A percentile compares a stretch with the other conserved stretches of the same genome.
Conservation (phyloP, 306 rosid species). For the Ormosia semicastrata region DNA sequence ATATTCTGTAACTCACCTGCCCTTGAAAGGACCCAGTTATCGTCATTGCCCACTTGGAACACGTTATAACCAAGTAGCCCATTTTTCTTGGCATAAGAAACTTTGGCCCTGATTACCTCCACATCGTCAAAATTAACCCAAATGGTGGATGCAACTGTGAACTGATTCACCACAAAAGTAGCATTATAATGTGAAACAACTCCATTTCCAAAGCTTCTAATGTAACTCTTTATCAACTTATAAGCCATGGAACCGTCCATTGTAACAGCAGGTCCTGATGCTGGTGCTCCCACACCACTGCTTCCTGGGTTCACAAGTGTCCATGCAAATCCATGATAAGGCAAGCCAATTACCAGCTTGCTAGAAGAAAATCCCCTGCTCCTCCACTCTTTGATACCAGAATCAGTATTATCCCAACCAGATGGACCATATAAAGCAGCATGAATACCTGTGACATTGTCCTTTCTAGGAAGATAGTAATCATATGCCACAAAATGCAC, state of each 20-base stretch:
- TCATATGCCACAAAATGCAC: conserved; percentile 36
- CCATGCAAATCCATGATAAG: conserved; percentile 60
- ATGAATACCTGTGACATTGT: conserved; percentile 32
- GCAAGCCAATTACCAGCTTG: conserved; percentile 47
- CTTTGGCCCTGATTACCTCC: conserved; percentile 41
- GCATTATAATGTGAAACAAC: conserved; percentile 31
- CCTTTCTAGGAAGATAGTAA: conserved; percentile 30
- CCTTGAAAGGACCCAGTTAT: conserved; percentile 54
- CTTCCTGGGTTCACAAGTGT: conserved; percentile 28
- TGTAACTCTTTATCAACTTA: conserved; percentile 33
- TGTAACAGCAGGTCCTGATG: conserved; percentile 41
- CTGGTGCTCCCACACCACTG: conserved; percentile 29
- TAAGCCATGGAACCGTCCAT: conserved; percentile 38
- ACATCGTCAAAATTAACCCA: conserved; percentile 61
- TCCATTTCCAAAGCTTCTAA: conserved; percentile 35
- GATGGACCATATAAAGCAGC: conserved; percentile 50
- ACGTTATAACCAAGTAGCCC: conserved; percentile 51
- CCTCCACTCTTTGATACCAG: conserved; percentile 49
- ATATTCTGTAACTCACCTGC: conserved; percentile 25
- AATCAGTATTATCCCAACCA: conserved; percentile 32
- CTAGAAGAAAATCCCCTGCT: conserved; percentile 31
- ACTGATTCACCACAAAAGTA: conserved; percentile 43
- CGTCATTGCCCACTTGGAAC: conserved; percentile 50
- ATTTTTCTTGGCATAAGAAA: conserved; percentile 53
- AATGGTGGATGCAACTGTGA: conserved; percentile 31